Conservation (phyloP, 768 basidiomycete species). For the Termitomyces sp. region DNA sequence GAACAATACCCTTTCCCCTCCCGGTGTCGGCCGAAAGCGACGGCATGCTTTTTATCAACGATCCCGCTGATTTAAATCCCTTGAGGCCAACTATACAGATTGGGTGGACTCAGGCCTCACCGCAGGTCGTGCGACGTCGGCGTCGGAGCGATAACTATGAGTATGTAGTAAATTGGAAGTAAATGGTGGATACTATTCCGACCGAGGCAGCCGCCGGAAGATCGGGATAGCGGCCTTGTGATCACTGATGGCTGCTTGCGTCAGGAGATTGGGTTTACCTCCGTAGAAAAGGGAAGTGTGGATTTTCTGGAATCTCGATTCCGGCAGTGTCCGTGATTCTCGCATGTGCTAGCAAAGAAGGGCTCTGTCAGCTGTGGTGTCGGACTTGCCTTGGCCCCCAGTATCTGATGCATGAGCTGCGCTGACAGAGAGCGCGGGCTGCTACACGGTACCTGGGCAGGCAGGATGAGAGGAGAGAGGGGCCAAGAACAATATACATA, state of each 20-base stretch:
- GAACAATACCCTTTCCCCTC: too few species aligned
- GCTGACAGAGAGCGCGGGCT: neutral
- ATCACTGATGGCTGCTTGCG: neutral
- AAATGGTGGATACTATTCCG: neutral
- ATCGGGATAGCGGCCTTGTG: neutral
- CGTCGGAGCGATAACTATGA: neutral
- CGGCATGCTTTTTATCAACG: too few species aligned
- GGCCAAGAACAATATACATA: too few species aligned
- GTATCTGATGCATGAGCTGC: neutral
- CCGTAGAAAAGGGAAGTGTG: neutral
- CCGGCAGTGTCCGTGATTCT: slow-evolving; percentile 20
- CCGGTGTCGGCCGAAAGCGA: too few species aligned
- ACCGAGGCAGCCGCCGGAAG: neutral
- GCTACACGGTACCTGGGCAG: too few species aligned
- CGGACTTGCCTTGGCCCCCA: neutral
- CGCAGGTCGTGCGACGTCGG: neutral
- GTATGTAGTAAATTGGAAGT: neutral
- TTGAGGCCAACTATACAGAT: too few species aligned
- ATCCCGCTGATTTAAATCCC: too few species aligned
- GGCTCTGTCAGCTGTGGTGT: neutral
- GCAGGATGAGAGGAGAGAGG: neutral
- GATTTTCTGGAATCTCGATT: slow-evolving; percentile 12
- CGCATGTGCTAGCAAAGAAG: slow-evolving; percentile 10
- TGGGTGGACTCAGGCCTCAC: too few species aligned
- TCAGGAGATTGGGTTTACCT: slow-evolving; percentile 9